phyloP scores from a whole-genome alignment of 305 asterid species.

The Euphrasia arctica region DNA sequence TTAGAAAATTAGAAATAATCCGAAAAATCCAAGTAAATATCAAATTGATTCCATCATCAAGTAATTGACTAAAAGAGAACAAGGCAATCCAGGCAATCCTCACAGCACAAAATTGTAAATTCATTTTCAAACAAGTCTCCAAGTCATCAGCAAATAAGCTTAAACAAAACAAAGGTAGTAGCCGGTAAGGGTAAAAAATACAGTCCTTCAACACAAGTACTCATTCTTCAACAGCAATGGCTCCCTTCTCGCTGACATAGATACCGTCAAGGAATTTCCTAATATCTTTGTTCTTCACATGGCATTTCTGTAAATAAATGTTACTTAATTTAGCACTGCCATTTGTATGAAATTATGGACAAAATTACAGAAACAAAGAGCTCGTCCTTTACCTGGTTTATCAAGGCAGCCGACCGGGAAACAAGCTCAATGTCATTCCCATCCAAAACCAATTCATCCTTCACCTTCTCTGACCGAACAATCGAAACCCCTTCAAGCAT shows the following conservation, averaged over 20 bases:
- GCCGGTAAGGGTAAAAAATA: conserved; percentile 6
- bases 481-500: conserved; percentile 73
- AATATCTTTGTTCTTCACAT: conserved; percentile 69
- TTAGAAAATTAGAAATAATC: not conserved
- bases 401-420: conserved; percentile 70
- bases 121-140: conserved; percentile 25
- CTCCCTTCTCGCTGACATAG: conserved; percentile 79
- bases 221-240: conserved; percentile 54
- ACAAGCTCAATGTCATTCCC: conserved; percentile 83
- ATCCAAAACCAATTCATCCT: conserved; percentile 71
- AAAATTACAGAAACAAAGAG: not conserved
- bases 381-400: conserved; percentile 45
- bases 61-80: not conserved
- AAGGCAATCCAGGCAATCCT: not conserved
- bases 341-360: no score
- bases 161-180: conserved; percentile 10
- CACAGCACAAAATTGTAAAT: conserved; percentile 32
- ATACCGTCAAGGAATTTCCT: conserved; percentile 85
- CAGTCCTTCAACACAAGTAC: conserved; percentile 18
- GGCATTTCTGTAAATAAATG: conserved; percentile 49
- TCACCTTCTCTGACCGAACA: conserved; percentile 71
- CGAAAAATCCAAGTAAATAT: not conserved
- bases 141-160: conserved; percentile 25
- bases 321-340: not conserved
- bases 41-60: not conserved